phyloP scores from a whole-genome alignment of 2,329 filamentous ascomycete genomes.

The Aureobasidium melanogenum region DNA sequence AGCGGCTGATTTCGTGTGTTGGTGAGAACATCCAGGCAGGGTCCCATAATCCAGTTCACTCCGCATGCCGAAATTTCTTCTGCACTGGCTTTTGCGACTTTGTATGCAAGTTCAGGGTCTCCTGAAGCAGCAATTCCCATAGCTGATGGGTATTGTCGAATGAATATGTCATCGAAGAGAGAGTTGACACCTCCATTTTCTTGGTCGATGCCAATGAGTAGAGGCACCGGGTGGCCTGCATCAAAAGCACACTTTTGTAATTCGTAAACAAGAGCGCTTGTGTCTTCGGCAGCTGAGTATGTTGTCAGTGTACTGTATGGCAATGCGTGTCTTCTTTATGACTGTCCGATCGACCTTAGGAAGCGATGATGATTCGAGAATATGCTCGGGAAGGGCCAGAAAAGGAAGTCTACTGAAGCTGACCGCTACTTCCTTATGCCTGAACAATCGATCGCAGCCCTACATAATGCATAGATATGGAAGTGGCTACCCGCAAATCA shows the following conservation, averaged over 20 bases:
- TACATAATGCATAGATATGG: neutral
- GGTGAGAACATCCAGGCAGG: conserved; percentile 85
- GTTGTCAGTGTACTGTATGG: neutral
- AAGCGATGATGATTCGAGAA: neutral
- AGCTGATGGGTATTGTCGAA: conserved; percentile 91
- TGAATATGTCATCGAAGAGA: conserved; percentile 89
- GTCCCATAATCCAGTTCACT: conserved; percentile 91
- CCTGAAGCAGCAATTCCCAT: conserved; percentile 96
- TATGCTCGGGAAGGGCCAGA: neutral
- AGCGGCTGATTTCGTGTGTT: conserved; percentile 87
- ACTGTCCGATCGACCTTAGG: neutral
- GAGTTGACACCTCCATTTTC: conserved; percentile 98
- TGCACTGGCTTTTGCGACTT: conserved; percentile 85
- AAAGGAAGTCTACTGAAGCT: conserved; percentile 11
- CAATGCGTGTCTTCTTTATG: neutral
- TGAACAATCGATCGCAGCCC: neutral
- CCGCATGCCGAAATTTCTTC: conserved; percentile 88
- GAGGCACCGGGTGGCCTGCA: conserved; percentile 78
- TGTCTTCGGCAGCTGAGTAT: conserved; percentile 71
- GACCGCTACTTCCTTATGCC: neutral
- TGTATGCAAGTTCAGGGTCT: conserved; percentile 73
- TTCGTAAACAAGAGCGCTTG: conserved; percentile 78
- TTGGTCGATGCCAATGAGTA: conserved; percentile 88
- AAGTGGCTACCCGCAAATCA: neutral
- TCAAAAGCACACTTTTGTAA: conserved; percentile 86